Evolutionary conservation across 1,139 yeast species (phyloP).

Genomic region (Kodamaea ohmeri): DNA sequence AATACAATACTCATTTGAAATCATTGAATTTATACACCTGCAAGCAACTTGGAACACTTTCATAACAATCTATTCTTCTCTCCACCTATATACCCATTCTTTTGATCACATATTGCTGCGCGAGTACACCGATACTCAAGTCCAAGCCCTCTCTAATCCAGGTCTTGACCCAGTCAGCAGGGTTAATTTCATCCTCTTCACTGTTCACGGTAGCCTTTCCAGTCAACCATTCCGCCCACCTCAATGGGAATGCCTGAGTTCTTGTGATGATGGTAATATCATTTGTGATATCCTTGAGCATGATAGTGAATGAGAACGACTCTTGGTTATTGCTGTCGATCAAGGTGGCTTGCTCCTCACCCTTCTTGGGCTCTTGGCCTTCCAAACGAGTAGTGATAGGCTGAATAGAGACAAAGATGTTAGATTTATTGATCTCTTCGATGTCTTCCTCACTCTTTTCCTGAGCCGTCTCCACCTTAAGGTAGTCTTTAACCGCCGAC

Average conservation of each 20-base stretch:
- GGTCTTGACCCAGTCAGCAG: conserved; percentile 91
- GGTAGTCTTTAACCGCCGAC: conserved; percentile 54
- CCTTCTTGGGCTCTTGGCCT: conserved; percentile 24
- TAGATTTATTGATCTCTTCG: conserved; percentile 44
- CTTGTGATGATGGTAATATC: conserved; percentile 68
- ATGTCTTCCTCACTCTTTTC: conserved; percentile 24
- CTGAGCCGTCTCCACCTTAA: conserved; percentile 21
- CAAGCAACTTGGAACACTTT: neutral
- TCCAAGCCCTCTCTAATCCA: conserved; percentile 87
- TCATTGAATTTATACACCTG: conserved; percentile 84
- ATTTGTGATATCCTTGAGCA: conserved; percentile 76
- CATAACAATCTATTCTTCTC: neutral
- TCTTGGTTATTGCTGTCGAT: conserved; percentile 40
- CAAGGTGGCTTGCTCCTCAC: conserved; percentile 36
- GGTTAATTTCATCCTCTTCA: conserved; percentile 59
- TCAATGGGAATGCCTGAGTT: conserved; percentile 86
- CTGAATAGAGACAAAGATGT: conserved; percentile 76
- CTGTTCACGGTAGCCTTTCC: conserved; percentile 37
- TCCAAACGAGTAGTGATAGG: conserved; percentile 48
- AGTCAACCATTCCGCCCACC: conserved; percentile 87
- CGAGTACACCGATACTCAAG: conserved; percentile 77
- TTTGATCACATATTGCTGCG: conserved; percentile 85
- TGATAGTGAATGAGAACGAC: conserved; percentile 61
- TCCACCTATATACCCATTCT: conserved; percentile 78
- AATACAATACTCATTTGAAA: too few relatives aligned